phyloP scores from a whole-genome alignment of 1,284 basidiomycete species.

The Trichosporon inkin region DNA sequence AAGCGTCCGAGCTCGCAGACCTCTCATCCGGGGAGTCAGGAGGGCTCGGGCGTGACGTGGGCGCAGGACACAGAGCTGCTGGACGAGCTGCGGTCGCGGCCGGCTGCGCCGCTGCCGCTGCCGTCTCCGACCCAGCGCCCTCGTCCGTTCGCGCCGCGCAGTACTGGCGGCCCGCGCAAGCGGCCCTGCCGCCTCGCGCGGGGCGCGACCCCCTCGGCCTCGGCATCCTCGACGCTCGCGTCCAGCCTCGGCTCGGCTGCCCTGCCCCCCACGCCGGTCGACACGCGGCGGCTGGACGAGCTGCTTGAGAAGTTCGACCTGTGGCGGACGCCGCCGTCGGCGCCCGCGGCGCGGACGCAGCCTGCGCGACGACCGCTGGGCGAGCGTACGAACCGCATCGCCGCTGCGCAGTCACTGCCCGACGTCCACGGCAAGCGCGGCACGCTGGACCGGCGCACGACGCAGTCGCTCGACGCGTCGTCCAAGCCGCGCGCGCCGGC shows the following conservation, averaged over 20 bases:
- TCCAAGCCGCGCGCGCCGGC: no score
- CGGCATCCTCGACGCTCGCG: neutral
- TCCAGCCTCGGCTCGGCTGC: neutral
- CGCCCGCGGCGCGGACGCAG: neutral
- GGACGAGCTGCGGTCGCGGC: neutral
- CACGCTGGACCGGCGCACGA: no score
- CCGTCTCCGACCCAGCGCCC: constrained; percentile 19
- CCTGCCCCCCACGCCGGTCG: neutral
- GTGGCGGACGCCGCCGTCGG: neutral
- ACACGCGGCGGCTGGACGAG: neutral
- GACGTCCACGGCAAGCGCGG: neutral
- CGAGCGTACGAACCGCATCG: neutral
- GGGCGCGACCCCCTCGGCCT: neutral
- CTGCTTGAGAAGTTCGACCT: constrained; percentile 1
- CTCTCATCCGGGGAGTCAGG: neutral
- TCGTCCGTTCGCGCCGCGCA: constrained; percentile 2
- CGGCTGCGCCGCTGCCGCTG: constrained; percentile 10
- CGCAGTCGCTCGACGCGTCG: no score
- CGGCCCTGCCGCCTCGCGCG: constrained; percentile 2
- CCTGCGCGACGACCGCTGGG: neutral
- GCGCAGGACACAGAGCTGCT: constrained; percentile 15
- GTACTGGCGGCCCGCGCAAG: constrained; percentile 1
- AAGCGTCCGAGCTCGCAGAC: constrained; percentile 5
- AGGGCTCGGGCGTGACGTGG: constrained; percentile 18
- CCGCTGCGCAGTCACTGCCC: neutral